Evolutionary conservation across 2,329 filamentous ascomycete species (phyloP), one percentile per base, ranked within the genome.

Genomic region (Neocucurbitaria cava): DNA sequence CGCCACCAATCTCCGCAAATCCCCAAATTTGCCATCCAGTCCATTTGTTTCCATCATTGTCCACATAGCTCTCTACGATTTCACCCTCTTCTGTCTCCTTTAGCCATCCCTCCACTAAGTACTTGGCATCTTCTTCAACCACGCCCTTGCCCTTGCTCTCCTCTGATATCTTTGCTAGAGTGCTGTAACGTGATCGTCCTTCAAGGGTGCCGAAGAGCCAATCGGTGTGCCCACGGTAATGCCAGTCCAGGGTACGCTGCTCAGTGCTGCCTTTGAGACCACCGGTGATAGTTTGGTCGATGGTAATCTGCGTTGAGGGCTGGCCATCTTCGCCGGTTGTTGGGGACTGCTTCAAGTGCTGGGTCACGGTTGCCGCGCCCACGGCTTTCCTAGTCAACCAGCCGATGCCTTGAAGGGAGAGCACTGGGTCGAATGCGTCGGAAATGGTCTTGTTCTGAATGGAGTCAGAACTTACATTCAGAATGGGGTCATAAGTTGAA

Each of bases 331-430:
- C 63, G 31, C 63, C 63, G n/a, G 59, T 64, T 15, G 55, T 51
- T 17, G 62, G 42, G 4, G 38, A 47, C 30, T 66, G 61, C 50
- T 72, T 85, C 49, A 90, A 74, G 57, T 83, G 73, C 59, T 93
- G 83, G 31, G 85, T 88, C 49, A 96, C 78, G 41, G 86, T 89
- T 28, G 91, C 89, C 28, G 87, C 74, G 64, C 81, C 76, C 73
- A 96, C 86, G 56, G 84, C 86, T 79, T 89, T 92, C 77, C 91
- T 90, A 45, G 83, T 83, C 46, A 93, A 65, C 84, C 85, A 94
- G 52, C 76, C 72, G 36, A 82, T 68, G 61, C 76, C 76, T 68
- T 82, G 79, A 64, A 94, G 83, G 45, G 82, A 71, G 54, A 96
- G 87, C 58, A 89, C 84, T 1, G 86, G 80, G 56, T 92, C 89